Evolutionary conservation across 306 rosid species (phyloP).

Genomic region (Prunus davidiana): DNA sequence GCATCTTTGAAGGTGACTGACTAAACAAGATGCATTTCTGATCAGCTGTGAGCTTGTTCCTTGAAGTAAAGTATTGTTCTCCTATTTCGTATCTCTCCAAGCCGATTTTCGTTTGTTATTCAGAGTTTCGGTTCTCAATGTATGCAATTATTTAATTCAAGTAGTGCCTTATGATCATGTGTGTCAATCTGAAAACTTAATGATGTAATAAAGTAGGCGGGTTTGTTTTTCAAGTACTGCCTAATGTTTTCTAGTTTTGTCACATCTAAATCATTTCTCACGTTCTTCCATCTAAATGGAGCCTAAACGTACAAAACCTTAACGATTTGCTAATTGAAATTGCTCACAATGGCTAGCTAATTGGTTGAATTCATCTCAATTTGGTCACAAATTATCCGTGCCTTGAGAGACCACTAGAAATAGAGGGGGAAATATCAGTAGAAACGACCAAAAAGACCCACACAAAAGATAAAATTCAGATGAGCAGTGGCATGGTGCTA

Average conservation of each 20-base stretch:
- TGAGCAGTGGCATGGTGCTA: no score
- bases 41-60: neutral
- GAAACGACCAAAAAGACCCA: neutral
- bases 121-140: no score
- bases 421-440: neutral
- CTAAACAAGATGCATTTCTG: neutral
- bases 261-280: no score
- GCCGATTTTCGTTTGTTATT: neutral
- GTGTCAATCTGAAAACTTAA: neutral
- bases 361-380: neutral
- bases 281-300: no score
- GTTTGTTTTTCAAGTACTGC: no score
- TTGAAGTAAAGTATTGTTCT: neutral
- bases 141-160: neutral
- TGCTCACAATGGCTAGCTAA: no score
- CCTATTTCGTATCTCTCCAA: neutral
- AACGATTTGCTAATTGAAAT: no score
- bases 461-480: no score
- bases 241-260: no score
- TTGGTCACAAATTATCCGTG: neutral
- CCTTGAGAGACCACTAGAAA: neutral
- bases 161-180: neutral
- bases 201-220: neutral
- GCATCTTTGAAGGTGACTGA: constrained; percentile 29
- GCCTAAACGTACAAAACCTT: no score